Percentiles rank a stretch among this genome's conserved stretches.
Conservation (phyloP, 2,329 filamentous ascomycete species). For the Sphaerulina musiva region DNA sequence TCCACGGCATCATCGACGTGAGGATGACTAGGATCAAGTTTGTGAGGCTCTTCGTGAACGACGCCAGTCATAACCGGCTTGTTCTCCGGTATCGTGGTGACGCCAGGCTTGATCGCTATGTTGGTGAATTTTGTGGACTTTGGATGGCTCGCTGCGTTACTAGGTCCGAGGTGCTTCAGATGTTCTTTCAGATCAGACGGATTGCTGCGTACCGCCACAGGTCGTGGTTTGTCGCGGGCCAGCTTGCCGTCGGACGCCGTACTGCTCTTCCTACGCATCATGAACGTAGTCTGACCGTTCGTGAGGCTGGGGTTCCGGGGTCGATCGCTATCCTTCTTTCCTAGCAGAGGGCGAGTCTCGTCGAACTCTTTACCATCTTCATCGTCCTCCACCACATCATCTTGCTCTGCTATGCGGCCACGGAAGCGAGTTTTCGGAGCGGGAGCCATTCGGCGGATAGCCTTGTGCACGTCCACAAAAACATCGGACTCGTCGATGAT, state of each 20-base stretch:
- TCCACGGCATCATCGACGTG: slow-evolving; percentile 12
- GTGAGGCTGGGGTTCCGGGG: slow-evolving; percentile 32
- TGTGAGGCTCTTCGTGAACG: slow-evolving; percentile 4
- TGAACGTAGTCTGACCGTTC: slow-evolving; percentile 36
- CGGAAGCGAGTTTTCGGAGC: slow-evolving; percentile 60
- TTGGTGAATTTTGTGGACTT: slow-evolving; percentile 55
- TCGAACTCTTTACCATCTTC: slow-evolving; percentile 22
- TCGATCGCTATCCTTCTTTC: slow-evolving; percentile 17
- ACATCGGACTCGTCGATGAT: slow-evolving; percentile 99
- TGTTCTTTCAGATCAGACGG: slow-evolving; percentile 54
- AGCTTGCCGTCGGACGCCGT: slow-evolving; percentile 32
- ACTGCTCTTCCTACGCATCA: slow-evolving; percentile 43
- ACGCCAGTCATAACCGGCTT: slow-evolving; percentile 21
- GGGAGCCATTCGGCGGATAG: slow-evolving; percentile 79
- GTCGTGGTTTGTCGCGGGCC: slow-evolving; percentile 19
- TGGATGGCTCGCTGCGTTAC: slow-evolving; percentile 55
- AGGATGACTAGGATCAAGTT: slow-evolving; percentile 3
- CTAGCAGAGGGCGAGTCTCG: slow-evolving; percentile 29
- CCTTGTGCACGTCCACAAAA: slow-evolving; percentile 96
- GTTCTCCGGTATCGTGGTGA: slow-evolving; percentile 39
- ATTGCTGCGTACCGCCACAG: slow-evolving; percentile 43
- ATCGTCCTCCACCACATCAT: slow-evolving; percentile 17
- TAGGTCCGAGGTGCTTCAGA: slow-evolving; percentile 58
- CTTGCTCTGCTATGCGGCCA: slow-evolving; percentile 6
- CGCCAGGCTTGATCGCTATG: slow-evolving; percentile 60